A percentile compares a stretch with the other conserved stretches of the same genome.
These are phyloP conservation scores for Paecilomyces dactylethromorphus DNA, from an alignment of 2,329 filamentous ascomycete genomes.

Conservation along the genomic window DNA sequence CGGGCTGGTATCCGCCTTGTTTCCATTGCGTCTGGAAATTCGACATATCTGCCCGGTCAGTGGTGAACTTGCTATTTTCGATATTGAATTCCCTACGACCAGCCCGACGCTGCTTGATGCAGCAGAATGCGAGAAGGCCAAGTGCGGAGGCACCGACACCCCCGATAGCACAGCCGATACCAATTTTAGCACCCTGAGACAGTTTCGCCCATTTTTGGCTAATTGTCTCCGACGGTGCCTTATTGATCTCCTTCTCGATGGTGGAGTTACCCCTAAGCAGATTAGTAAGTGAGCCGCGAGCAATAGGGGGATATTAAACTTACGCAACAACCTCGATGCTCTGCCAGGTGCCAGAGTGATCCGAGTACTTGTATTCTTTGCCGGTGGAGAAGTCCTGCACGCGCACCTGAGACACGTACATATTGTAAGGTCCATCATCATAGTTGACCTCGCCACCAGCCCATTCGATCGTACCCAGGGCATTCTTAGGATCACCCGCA, in stretches of 20 bases:
- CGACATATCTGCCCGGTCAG: constrained; percentile 32
- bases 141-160: constrained; percentile 25
- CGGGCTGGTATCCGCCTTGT: constrained; percentile 22
- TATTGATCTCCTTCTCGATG: constrained; percentile 36
- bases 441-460: constrained; percentile 65
- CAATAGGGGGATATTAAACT: constrained; percentile 10
- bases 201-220: constrained; percentile 40
- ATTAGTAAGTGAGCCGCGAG: constrained; percentile 3
- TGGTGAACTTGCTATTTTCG: constrained; percentile 41
- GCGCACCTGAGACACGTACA: constrained; percentile 62
- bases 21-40: constrained; percentile 34
- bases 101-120: constrained; percentile 43
- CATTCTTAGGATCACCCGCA: constrained; percentile 45
- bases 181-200: constrained; percentile 42
- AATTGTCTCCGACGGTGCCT: constrained; percentile 26
- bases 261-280: constrained; percentile 55
- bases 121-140: constrained; percentile 38
- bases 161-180: constrained; percentile 36
- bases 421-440: constrained; percentile 59
- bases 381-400: constrained; percentile 52
- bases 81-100: constrained; percentile 44
- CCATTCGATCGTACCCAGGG: constrained; percentile 54
- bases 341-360: constrained; percentile 55
- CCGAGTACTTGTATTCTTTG: constrained; percentile 61
- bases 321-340: constrained; percentile 54